A percentile compares a stretch with the other conserved stretches of the same genome.
phyloP scores from a whole-genome alignment of 306 rosid species.

The Castanea mollissima region DNA sequence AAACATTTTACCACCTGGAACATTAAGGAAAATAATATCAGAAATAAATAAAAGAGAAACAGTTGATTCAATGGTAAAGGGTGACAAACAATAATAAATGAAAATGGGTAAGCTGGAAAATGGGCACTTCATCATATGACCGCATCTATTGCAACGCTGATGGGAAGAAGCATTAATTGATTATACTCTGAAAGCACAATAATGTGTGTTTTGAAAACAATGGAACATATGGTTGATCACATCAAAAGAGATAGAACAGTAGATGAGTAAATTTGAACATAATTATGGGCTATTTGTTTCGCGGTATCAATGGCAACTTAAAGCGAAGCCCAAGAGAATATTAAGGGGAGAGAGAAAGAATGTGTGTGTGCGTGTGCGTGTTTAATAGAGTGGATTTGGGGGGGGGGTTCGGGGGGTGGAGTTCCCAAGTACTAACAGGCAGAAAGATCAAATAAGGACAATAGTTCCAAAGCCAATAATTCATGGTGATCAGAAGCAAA shows the following conservation, averaged over 20 bases:
- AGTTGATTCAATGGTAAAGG: neutral
- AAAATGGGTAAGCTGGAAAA: neutral
- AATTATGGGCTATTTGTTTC: neutral
- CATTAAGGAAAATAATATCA: constrained; percentile 12
- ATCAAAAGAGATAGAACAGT: neutral
- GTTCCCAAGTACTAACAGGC: neutral
- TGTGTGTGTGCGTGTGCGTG: too few relatives aligned
- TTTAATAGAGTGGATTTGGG: neutral
- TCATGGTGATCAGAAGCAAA: neutral
- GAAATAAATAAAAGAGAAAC: neutral
- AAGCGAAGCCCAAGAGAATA: neutral
- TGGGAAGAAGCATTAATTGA: neutral
- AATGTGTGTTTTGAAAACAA: neutral
- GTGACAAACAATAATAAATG: neutral
- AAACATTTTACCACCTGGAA: constrained; percentile 71
- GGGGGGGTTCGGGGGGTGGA: neutral
- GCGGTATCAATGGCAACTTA: neutral
- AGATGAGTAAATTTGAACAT: neutral
- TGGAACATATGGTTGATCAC: neutral
- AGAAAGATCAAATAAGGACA: neutral
- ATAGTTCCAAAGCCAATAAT: neutral
- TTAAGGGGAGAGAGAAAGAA: neutral
- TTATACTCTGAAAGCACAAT: neutral
- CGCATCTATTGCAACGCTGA: too few relatives aligned
- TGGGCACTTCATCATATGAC: neutral